These are phyloP conservation scores for Schizosaccharomyces osmophilus DNA, from an alignment of 805 yeast species.

Conservation along the genomic window DNA sequence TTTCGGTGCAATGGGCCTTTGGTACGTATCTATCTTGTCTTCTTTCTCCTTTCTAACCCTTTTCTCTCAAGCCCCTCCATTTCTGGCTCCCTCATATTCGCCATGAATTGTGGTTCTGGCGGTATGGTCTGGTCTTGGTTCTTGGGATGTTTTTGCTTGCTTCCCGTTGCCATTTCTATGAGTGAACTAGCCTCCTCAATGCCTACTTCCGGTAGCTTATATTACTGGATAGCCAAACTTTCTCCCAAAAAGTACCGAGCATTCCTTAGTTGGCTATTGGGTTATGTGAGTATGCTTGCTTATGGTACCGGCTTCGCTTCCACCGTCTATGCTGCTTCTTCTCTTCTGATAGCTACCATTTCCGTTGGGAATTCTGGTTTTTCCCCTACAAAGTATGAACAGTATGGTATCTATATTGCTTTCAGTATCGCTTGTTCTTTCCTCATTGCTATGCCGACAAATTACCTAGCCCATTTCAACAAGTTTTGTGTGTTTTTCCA, in stretches of 20 bases:
- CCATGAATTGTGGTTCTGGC: conserved; percentile 21
- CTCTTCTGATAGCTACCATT: background rate
- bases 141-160: conserved; percentile 30
- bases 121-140: conserved; percentile 39
- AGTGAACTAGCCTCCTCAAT: conserved; percentile 40
- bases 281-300: background rate
- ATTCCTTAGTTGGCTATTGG: background rate
- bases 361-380: background rate
- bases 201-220: conserved; percentile 44
- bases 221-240: conserved; percentile 29
- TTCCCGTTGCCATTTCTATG: conserved; percentile 32
- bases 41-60: too few relatives aligned
- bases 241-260: background rate
- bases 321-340: background rate
- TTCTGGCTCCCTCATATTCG: background rate
- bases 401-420: background rate
- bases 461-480: background rate
- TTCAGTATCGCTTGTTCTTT: background rate
- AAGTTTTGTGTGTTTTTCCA: background rate
- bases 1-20: background rate
- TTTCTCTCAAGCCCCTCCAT: background rate
- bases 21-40: too few relatives aligned
- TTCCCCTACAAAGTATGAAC: background rate
- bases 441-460: background rate
- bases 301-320: background rate